Conservation (phyloP, 2,329 filamentous ascomycete genomes). For the Neofusicoccum kwambonambiense region DNA sequence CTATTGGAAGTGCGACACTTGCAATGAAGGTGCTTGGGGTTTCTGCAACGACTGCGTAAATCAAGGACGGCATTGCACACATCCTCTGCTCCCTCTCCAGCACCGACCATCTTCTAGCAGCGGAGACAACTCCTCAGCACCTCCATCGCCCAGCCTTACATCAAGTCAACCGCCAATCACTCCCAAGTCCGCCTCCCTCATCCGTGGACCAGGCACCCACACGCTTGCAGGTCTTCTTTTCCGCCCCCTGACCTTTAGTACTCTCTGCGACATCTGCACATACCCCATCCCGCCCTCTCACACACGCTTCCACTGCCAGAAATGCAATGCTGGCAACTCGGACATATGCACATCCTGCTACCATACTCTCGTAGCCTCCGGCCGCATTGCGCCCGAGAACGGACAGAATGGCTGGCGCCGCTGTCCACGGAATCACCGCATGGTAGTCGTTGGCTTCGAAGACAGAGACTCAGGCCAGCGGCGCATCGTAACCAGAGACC, state of each 20-base stretch:
- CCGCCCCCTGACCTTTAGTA: conserved; percentile 68
- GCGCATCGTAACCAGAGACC: conserved; percentile 66
- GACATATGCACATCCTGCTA: conserved; percentile 84
- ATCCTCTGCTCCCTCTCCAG: conserved; percentile 74
- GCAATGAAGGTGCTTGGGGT: conserved; percentile 93
- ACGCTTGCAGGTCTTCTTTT: conserved; percentile 48
- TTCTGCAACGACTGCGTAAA: conserved; percentile 89
- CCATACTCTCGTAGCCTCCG: conserved; percentile 59
- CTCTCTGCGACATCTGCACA: conserved; percentile 75
- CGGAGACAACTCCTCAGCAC: conserved; percentile 20
- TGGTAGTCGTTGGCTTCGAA: conserved; percentile 76
- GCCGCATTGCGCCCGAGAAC: conserved; percentile 70
- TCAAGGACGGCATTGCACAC: conserved; percentile 75
- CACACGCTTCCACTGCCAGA: conserved; percentile 75
- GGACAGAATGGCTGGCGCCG: conserved; percentile 79
- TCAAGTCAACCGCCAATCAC: conserved; percentile 26
- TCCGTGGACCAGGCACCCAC: conserved; percentile 30
- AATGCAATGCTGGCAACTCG: conserved; percentile 78
- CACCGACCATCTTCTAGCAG: conserved; percentile 46
- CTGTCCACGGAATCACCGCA: conserved; percentile 77
- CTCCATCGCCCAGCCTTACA: conserved; percentile 33
- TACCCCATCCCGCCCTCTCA: conserved; percentile 68
- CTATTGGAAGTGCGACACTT: conserved; percentile 84
- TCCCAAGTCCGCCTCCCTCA: conserved; percentile 34
- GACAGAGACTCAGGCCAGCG: conserved; percentile 66